phyloP scores from a whole-genome alignment of 306 rosid species.

The Vigna trinervia region DNA sequence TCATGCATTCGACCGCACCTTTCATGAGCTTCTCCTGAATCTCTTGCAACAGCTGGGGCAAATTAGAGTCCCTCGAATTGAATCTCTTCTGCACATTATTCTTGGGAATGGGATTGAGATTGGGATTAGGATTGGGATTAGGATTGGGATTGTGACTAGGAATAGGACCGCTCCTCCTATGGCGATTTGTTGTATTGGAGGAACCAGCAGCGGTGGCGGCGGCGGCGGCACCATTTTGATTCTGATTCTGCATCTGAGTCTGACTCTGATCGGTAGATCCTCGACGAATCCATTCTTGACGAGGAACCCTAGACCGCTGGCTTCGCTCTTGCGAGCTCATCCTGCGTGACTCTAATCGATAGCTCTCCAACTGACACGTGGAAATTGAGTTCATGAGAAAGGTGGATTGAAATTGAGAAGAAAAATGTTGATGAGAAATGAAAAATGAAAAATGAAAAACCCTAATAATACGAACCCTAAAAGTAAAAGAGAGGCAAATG shows the following conservation, averaged over 20 bases:
- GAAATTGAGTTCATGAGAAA: neutral
- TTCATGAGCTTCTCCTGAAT: conserved; percentile 79
- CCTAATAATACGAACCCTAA: neutral
- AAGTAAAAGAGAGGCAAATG: too few species aligned
- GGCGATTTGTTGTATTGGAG: conserved; percentile 26
- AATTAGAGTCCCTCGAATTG: conserved; percentile 47
- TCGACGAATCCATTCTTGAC: conserved; percentile 71
- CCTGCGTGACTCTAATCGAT: conserved; percentile 8
- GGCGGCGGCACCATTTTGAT: neutral
- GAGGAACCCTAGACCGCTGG: conserved; percentile 62
- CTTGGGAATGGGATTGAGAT: conserved; percentile 10
- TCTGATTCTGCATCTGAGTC: neutral
- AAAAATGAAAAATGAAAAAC: too few species aligned
- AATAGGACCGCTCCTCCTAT: conserved; percentile 27
- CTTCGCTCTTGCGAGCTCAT: conserved; percentile 63
- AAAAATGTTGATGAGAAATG: too few species aligned
- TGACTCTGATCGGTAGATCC: conserved; percentile 31
- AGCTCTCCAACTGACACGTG: conserved; percentile 6
- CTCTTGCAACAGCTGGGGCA: conserved; percentile 85
- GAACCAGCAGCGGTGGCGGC: neutral
- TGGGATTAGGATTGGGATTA: conserved; percentile 27
- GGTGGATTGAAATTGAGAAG: neutral
- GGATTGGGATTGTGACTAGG: neutral
- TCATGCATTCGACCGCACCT: conserved; percentile 86
- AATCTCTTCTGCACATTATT: conserved; percentile 29